Evolutionary conservation across 805 yeast genomes (phyloP).

Genomic region (Pichia heedii): DNA sequence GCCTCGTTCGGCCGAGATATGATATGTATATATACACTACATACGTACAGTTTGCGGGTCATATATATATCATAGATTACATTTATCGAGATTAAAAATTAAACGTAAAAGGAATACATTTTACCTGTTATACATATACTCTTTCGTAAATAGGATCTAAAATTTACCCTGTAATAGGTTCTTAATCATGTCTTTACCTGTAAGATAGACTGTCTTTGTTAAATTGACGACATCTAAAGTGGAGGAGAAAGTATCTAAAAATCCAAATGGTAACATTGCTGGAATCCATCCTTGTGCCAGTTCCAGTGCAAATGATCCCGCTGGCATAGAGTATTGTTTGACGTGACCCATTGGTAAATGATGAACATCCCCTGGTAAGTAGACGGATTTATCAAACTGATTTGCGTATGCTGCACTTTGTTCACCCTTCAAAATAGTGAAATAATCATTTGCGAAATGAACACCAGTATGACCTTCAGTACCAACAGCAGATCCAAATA

Average conservation of each 20-base stretch:
- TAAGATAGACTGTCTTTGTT: slow-evolving; percentile 57
- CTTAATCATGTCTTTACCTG: slow-evolving; percentile 69
- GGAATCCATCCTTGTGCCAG: slow-evolving; percentile 99
- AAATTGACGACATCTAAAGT: slow-evolving; percentile 74
- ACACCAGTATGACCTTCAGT: slow-evolving; percentile 96
- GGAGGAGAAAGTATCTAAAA: slow-evolving; percentile 67
- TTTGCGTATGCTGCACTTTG: slow-evolving; percentile 66
- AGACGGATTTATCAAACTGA: slow-evolving; percentile 58
- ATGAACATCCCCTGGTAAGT: slow-evolving; percentile 80
- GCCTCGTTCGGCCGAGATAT: too few relatives aligned
- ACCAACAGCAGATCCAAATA: slow-evolving; percentile 90
- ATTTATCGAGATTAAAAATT: too few relatives aligned
- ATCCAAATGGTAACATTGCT: slow-evolving; percentile 94
- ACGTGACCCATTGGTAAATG: slow-evolving; percentile 63
- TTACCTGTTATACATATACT: too few relatives aligned
- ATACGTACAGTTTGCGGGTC: too few relatives aligned
- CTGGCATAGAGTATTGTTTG: slow-evolving; percentile 82
- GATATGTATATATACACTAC: too few relatives aligned
- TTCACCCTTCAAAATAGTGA: slow-evolving; percentile 77
- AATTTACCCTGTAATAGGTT: slow-evolving; percentile 67
- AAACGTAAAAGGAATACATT: too few relatives aligned
- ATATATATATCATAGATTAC: too few relatives aligned
- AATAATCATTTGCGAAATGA: slow-evolving; percentile 96
- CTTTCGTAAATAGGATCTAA: too few relatives aligned
- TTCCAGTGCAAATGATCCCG: slow-evolving; percentile 81